Conservation (phyloP, 495 filamentous ascomycete genomes). For the Aspergillus haitiensis region DNA sequence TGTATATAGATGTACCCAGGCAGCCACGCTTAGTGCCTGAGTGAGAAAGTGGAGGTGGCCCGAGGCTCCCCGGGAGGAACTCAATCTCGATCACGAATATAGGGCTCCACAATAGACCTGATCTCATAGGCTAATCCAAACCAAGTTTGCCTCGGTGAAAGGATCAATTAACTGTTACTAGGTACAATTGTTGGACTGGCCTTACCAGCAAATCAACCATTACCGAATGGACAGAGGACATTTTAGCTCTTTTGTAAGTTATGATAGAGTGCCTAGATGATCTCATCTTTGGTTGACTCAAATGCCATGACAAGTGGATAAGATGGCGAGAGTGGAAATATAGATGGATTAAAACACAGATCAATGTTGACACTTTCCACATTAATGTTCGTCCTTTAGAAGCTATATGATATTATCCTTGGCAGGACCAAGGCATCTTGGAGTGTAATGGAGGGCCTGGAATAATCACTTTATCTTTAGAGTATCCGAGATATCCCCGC, state of each 20-base stretch:
- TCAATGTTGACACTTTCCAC: not conserved
- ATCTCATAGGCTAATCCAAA: not conserved
- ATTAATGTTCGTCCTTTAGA: not conserved
- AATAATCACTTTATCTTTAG: too few relatives aligned
- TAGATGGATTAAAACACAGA: not conserved
- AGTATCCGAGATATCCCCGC: too few relatives aligned
- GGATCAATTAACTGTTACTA: not conserved
- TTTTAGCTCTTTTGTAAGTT: not conserved
- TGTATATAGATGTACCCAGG: too few relatives aligned
- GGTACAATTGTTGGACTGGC: not conserved
- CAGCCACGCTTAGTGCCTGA: too few relatives aligned
- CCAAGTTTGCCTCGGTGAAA: not conserved
- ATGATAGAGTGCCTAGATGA: not conserved
- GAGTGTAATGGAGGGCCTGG: not conserved
- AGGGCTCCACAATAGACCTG: not conserved
- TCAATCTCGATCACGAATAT: not conserved
- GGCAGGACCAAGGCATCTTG: not conserved
- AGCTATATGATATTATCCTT: not conserved
- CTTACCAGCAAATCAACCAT: not conserved
- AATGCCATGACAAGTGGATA: not conserved
- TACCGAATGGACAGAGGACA: not conserved
- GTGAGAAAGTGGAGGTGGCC: too few relatives aligned
- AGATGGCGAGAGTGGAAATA: not conserved
- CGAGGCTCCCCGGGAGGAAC: not conserved
- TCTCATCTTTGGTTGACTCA: not conserved